These are phyloP conservation scores for Aspergillus brunneoviolaceus DNA, from an alignment of 2,329 filamentous ascomycete genomes.

Conservation along the genomic window DNA sequence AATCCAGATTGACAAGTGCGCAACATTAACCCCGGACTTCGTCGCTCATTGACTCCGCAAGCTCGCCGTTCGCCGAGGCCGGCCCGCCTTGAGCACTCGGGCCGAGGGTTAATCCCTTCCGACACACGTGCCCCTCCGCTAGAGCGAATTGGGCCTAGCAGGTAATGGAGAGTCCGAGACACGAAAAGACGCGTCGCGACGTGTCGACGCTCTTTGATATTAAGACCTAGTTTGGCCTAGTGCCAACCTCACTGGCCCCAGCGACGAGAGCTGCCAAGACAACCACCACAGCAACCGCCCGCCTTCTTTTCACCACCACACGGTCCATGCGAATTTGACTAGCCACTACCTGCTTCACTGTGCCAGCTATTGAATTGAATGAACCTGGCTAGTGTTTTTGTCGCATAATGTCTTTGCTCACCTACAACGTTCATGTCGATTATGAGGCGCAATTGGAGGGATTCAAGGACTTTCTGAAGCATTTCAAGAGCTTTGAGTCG, in stretches of 20 bases:
- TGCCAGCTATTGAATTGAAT: slow-evolving; percentile 20
- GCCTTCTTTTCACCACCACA: slow-evolving; percentile 13
- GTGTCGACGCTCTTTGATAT: slow-evolving; percentile 13
- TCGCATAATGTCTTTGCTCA: slow-evolving; percentile 76
- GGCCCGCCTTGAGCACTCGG: slow-evolving; percentile 21
- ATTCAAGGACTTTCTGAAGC: slow-evolving; percentile 82
- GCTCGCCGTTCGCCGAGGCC: slow-evolving; percentile 26
- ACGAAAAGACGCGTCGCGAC: slow-evolving; percentile 33
- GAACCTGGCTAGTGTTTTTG: slow-evolving; percentile 19
- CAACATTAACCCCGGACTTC: slow-evolving; percentile 25
- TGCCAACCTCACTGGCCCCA: slow-evolving; percentile 5
- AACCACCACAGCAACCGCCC: slow-evolving; percentile 3
- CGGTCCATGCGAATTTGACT: slow-evolving; percentile 10
- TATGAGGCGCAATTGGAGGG: slow-evolving; percentile 78
- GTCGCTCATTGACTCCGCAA: slow-evolving; percentile 24
- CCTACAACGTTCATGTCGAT: slow-evolving; percentile 75
- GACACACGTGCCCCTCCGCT: slow-evolving; percentile 23
- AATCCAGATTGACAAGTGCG: slow-evolving; percentile 23
- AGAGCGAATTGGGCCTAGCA: slow-evolving; percentile 18
- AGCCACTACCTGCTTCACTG: slow-evolving; percentile 14
- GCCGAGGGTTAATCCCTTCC: slow-evolving; percentile 37
- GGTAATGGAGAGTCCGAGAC: slow-evolving; percentile 18
- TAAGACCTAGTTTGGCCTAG: slow-evolving; percentile 7
- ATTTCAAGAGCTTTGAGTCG: slow-evolving; percentile 77
- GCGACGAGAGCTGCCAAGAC: slow-evolving; percentile 8